Evolutionary conservation across 768 basidiomycete genomes (phyloP).

Genomic region (Hydnum rufescens): DNA sequence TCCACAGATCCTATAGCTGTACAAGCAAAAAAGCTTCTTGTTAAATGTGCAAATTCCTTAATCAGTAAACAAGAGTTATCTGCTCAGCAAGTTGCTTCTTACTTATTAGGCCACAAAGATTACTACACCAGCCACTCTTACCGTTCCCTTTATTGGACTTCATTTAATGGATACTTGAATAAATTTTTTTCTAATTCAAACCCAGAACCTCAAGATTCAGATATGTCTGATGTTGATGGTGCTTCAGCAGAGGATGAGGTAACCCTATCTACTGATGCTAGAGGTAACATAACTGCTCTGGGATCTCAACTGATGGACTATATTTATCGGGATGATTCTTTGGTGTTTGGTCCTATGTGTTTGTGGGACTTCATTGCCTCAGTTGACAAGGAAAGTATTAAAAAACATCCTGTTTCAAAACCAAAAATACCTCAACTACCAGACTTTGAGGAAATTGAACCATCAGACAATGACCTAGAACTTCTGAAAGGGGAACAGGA

Average conservation of each 20-base stretch:
- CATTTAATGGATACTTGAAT: conserved; percentile 17
- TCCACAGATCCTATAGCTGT: conserved; percentile 11
- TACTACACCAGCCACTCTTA: conserved; percentile 23
- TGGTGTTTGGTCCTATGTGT: not conserved
- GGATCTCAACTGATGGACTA: conserved; percentile 6
- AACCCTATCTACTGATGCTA: not conserved
- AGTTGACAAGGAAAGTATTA: not conserved
- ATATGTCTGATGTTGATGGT: too few relatives aligned
- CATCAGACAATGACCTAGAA: conserved; percentile 8
- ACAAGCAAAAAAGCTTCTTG: conserved; percentile 19
- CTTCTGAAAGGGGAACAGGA: not conserved
- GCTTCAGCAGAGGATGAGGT: too few relatives aligned
- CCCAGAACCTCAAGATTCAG: not conserved
- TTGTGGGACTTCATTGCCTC: not conserved
- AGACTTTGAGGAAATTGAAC: conserved; percentile 9
- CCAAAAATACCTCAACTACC: conserved; percentile 10
- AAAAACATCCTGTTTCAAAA: not conserved
- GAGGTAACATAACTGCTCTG: not conserved
- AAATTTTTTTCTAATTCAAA: not conserved
- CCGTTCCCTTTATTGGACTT: conserved; percentile 20
- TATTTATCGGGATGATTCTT: conserved; percentile 12
- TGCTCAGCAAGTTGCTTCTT: conserved; percentile 21
- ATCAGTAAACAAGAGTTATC: conserved; percentile 24
- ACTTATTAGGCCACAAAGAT: conserved; percentile 20
- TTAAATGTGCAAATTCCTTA: conserved; percentile 22